These are phyloP conservation scores for Fusarium concolor DNA, from an alignment of 2,329 filamentous ascomycete genomes.

Conservation along the genomic window DNA sequence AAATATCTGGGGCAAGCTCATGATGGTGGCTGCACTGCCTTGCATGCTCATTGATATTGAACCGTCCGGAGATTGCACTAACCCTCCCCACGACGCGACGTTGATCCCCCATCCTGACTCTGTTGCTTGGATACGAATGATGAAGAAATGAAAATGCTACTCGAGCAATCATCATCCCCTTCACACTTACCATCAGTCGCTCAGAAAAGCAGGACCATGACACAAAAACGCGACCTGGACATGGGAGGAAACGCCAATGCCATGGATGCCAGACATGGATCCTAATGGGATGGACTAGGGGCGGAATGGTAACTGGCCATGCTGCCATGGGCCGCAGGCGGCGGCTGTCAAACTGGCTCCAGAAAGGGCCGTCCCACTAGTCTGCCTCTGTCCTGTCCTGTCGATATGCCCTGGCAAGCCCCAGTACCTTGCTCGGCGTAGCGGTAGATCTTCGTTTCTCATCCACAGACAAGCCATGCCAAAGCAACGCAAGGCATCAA, in stretches of 20 bases:
- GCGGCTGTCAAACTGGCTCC: slow-evolving; percentile 47
- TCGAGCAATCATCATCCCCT: slow-evolving; percentile 16
- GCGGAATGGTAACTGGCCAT: slow-evolving; percentile 43
- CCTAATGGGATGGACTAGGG: slow-evolving; percentile 36
- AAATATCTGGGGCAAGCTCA: slow-evolving; percentile 15
- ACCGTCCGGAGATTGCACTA: slow-evolving; percentile 35
- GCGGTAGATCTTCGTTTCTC: slow-evolving; percentile 38
- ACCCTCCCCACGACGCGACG: slow-evolving; percentile 10
- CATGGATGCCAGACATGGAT: slow-evolving; percentile 37
- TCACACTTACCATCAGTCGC: slow-evolving; percentile 19
- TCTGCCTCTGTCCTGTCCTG: slow-evolving; percentile 33
- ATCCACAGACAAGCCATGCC: slow-evolving; percentile 25
- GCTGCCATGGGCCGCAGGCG: slow-evolving; percentile 36
- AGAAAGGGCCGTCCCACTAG: slow-evolving; percentile 48
- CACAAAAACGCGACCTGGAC: slow-evolving; percentile 18
- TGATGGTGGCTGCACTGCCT: slow-evolving; percentile 20
- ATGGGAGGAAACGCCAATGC: slow-evolving; percentile 24
- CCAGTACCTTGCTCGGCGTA: slow-evolving; percentile 35
- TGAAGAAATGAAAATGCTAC: slow-evolving; percentile 41
- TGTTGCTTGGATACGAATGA: slow-evolving; percentile 18
- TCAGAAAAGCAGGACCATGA: slow-evolving; percentile 20
- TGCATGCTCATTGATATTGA: slow-evolving; percentile 22
- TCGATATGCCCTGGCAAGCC: slow-evolving; percentile 39
- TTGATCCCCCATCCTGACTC: slow-evolving; percentile 23
- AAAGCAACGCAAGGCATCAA: slow-evolving; percentile 27